A percentile compares a stretch with the other conserved stretches of the same genome.
These are phyloP conservation scores for Calonectria fujianensis DNA, from an alignment of 2,329 filamentous ascomycete genomes.

Conservation along the genomic window DNA sequence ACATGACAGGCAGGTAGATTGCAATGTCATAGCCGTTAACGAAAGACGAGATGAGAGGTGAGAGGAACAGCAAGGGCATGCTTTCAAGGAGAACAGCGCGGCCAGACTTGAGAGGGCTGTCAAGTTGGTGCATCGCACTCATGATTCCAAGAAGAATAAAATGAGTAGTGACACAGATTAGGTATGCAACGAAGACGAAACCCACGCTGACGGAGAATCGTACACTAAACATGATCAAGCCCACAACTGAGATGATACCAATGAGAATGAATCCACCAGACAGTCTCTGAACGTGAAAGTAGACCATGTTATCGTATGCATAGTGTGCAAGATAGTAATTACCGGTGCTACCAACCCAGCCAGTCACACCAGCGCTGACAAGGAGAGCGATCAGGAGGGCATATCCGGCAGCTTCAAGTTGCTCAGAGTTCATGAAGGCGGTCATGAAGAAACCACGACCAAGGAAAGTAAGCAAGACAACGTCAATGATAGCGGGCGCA, in stretches of 20 bases:
- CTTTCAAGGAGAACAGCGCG: conserved; percentile 42
- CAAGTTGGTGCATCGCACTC: conserved; percentile 47
- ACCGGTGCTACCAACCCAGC: conserved; percentile 47
- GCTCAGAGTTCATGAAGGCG: conserved; percentile 40
- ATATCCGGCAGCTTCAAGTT: conserved; percentile 44
- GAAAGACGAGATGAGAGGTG: conserved; percentile 44
- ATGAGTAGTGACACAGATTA: conserved; percentile 44
- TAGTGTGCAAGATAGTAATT: conserved; percentile 47
- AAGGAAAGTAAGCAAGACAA: conserved; percentile 44
- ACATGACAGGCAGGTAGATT: conserved; percentile 46
- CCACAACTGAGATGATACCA: conserved; percentile 30
- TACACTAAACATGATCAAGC: conserved; percentile 42
- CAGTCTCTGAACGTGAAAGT: conserved; percentile 46
- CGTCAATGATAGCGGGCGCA: conserved; percentile 43
- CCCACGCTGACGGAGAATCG: conserved; percentile 38
- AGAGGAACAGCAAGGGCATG: conserved; percentile 41
- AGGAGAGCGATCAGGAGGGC: conserved; percentile 43
- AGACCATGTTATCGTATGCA: conserved; percentile 48
- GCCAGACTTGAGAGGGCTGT: conserved; percentile 41
- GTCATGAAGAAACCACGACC: conserved; percentile 49
- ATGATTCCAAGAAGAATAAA: conserved; percentile 47
- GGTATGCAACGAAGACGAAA: conserved; percentile 44
- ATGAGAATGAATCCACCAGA: conserved; percentile 46
- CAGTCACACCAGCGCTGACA: conserved; percentile 47
- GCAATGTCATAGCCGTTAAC: conserved; percentile 44